Base-by-base conservation (phyloP, 345 rosid species). In the Ceriops tagal region DNA sequence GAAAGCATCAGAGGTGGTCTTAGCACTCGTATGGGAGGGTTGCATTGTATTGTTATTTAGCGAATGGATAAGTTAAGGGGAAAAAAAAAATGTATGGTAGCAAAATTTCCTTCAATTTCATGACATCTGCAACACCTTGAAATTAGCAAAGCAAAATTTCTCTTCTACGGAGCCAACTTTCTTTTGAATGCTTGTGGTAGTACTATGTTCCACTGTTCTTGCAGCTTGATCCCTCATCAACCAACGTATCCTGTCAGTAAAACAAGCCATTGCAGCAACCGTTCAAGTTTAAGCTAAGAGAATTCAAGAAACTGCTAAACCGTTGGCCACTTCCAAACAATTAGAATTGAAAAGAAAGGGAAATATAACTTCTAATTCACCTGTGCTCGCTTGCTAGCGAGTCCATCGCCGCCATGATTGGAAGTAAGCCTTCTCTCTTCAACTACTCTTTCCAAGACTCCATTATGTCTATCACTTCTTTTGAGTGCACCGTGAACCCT, bases 351-450 rank as follows among this genome's bases (percentile, higher is more conserved):
- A 51, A 19, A 1, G 27, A 22, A 4, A 16, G 31, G 0, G n/a
- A 30, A 35, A 58, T 6, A 30, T n/a, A 15, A 58, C 18, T 21
- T 60, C 11, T 2, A 22, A 21, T 71, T 62, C n/a, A 79, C 85
- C 81, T 70, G 62, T 61, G 58, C 26, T 65, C 70, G 60, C 66
- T 74, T 76, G 71, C n/a, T 62, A 32, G 19, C 61, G 26, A 74
- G 58, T n/a, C 26, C 62, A 13, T 78, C 49, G 49, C 18, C 70
- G 5, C 39, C 61, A 49, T 56, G 58, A 69, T 32, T 53, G 58
- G 77, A 78, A 49, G 28, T 60, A 32, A 71, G 37, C 62, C 31
- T 56, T 52, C 79, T 76, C 70, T 83, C 86, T 63, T 85, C 92
- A 61, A 34, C 77, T 2, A 80, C 80, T 39, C 71, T 78, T 68